phyloP scores from a whole-genome alignment of 176 grass and related monocot species.

The Carex littledalei region DNA sequence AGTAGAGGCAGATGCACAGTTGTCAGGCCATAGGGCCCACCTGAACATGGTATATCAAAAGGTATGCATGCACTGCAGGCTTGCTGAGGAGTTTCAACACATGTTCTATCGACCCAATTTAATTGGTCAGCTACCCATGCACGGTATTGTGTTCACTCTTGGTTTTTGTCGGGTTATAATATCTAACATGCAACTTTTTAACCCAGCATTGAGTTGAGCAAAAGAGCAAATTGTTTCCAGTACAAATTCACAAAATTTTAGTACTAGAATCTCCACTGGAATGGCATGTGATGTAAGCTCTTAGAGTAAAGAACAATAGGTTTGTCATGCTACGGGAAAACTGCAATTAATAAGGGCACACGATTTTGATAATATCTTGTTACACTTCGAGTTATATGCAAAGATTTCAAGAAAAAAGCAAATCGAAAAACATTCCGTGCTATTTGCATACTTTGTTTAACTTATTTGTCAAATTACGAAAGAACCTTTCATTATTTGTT shows the following conservation, averaged over 20 bases:
- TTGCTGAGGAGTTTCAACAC: slow-evolving; percentile 5
- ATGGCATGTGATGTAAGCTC: neutral
- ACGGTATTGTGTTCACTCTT: neutral
- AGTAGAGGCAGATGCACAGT: slow-evolving; percentile 13
- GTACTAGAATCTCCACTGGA: neutral
- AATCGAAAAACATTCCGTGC: neutral
- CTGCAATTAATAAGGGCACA: neutral
- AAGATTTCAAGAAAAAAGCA: neutral
- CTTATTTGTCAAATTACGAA: neutral
- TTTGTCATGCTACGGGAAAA: neutral
- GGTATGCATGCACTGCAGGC: neutral
- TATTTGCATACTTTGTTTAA: neutral
- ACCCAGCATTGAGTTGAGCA: neutral
- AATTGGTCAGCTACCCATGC: neutral
- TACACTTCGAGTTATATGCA: neutral
- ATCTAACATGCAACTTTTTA: neutral
- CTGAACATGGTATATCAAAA: neutral
- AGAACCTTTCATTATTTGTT: neutral
- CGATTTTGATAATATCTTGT: neutral
- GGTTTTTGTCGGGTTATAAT: neutral
- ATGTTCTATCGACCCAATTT: neutral
- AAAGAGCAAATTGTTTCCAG: neutral
- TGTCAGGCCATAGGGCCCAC: neutral
- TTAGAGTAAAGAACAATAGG: neutral
- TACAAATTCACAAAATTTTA: neutral